These are phyloP conservation scores for Populus tomentosa DNA, from an alignment of 441 rosid species.

Conservation along the genomic window DNA sequence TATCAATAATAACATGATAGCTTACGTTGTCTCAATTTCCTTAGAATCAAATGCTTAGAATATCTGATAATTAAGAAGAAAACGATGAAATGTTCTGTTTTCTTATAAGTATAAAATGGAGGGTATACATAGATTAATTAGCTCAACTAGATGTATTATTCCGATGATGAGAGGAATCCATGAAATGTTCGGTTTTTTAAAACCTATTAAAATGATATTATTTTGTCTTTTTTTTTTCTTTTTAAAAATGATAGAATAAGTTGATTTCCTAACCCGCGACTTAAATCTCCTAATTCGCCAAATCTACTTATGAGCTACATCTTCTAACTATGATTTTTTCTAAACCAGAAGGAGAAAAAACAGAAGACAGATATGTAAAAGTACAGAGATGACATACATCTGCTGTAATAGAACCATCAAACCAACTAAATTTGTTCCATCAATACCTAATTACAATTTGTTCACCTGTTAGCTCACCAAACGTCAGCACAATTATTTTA, in stretches of 20 bases:
- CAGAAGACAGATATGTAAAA: too few relatives aligned
- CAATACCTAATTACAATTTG: not conserved
- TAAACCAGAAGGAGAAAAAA: too few relatives aligned
- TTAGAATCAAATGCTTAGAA: not conserved
- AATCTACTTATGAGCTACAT: not conserved
- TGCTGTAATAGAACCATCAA: constrained; percentile 11
- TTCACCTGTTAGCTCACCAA: constrained; percentile 20
- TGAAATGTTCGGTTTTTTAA: too few relatives aligned
- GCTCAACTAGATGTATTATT: not conserved
- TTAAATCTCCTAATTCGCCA: not conserved
- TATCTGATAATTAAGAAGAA: not conserved
- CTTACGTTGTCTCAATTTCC: not conserved
- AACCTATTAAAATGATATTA: too few relatives aligned
- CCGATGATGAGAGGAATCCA: not conserved
- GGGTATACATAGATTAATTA: not conserved
- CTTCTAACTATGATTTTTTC: not conserved
- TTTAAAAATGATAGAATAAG: too few relatives aligned
- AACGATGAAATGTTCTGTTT: not conserved
- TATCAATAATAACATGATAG: not conserved
- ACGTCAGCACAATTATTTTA: not conserved
- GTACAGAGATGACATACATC: not conserved
- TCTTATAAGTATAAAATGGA: not conserved
- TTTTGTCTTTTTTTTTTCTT: too few relatives aligned
- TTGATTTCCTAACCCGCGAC: too few relatives aligned
- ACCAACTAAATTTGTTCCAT: constrained; percentile 15